Evolutionary conservation across 306 rosid species (phyloP).

Genomic region (Quercus suber): DNA sequence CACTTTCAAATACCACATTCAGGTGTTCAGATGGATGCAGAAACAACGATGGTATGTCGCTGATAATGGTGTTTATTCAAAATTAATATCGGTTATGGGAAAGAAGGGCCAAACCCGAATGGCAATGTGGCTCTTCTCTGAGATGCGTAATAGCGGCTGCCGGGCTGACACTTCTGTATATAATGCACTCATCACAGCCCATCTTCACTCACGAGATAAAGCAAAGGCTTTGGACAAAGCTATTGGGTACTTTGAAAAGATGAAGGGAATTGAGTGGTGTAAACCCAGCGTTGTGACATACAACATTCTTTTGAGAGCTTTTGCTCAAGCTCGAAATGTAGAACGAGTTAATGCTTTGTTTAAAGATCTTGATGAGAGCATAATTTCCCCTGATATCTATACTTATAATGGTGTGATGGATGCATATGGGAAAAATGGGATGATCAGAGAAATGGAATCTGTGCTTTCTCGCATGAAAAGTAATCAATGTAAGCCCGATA

Average conservation of each 20-base stretch:
- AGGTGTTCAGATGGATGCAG: constrained; percentile 99
- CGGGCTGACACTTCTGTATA: constrained; percentile 88
- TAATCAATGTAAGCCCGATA: constrained; percentile 71
- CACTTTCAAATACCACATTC: constrained; percentile 34
- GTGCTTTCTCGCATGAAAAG: constrained; percentile 79
- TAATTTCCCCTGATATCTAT: constrained; percentile 68
- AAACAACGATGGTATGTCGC: constrained; percentile 90
- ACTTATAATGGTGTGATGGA: constrained; percentile 95
- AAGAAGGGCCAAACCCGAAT: constrained; percentile 85
- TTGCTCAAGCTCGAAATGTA: constrained; percentile 69
- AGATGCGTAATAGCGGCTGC: constrained; percentile 90
- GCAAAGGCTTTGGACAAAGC: constrained; percentile 79
- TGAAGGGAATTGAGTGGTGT: constrained; percentile 87
- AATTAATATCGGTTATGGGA: constrained; percentile 85
- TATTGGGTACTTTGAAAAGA: constrained; percentile 74
- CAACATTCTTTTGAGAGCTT: constrained; percentile 85
- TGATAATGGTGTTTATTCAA: constrained; percentile 89
- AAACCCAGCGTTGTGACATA: constrained; percentile 84
- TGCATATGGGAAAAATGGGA: constrained; percentile 84
- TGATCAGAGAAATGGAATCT: constrained; percentile 84
- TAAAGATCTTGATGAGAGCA: constrained; percentile 82
- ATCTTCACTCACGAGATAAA: constrained; percentile 75
- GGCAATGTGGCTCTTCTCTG: constrained; percentile 98
- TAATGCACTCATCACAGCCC: constrained; percentile 85
- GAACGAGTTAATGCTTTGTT: constrained; percentile 65